These are phyloP conservation scores for Saturnispora bothae DNA, from an alignment of 805 yeast genomes.

Conservation along the genomic window DNA sequence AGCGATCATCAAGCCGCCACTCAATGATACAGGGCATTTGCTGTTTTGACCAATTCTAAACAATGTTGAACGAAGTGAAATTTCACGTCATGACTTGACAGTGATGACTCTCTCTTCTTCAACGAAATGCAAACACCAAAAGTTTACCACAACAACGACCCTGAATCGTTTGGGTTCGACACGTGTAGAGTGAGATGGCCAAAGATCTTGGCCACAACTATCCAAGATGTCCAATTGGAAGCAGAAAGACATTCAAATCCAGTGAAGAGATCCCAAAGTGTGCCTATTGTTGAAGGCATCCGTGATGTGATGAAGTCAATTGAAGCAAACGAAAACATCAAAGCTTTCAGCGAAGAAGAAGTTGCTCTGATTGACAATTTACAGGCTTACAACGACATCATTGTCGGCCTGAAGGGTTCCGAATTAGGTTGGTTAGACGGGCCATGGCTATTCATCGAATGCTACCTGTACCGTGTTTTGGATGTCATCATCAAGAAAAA, in stretches of 20 bases:
- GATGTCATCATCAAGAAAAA: constrained; percentile 34
- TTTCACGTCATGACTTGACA: no score
- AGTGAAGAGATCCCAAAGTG: constrained; percentile 36
- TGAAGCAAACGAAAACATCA: constrained; percentile 32
- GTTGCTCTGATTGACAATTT: constrained; percentile 31
- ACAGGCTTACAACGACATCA: constrained; percentile 48
- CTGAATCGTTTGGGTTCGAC: constrained; percentile 68
- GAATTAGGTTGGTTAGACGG: constrained; percentile 60
- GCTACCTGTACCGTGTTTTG: constrained; percentile 66
- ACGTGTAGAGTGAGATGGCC: constrained; percentile 87
- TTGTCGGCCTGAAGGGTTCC: constrained; percentile 29
- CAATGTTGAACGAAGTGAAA: no score
- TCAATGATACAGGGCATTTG: no score
- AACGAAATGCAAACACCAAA: constrained; percentile 27
- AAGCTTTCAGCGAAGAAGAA: constrained; percentile 26
- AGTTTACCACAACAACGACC: constrained; percentile 55
- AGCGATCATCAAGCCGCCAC: no score
- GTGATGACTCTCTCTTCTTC: background rate
- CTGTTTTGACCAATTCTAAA: no score
- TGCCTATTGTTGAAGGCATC: constrained; percentile 32
- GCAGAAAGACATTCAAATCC: constrained; percentile 8
- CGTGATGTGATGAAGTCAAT: constrained; percentile 35
- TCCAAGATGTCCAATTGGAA: constrained; percentile 41
- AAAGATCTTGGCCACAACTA: constrained; percentile 55
- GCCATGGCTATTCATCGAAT: constrained; percentile 86